Evolutionary conservation across 1,284 basidiomycete species (phyloP), one percentile per base, ranked within the genome.

Genomic region (Athelia sp.): DNA sequence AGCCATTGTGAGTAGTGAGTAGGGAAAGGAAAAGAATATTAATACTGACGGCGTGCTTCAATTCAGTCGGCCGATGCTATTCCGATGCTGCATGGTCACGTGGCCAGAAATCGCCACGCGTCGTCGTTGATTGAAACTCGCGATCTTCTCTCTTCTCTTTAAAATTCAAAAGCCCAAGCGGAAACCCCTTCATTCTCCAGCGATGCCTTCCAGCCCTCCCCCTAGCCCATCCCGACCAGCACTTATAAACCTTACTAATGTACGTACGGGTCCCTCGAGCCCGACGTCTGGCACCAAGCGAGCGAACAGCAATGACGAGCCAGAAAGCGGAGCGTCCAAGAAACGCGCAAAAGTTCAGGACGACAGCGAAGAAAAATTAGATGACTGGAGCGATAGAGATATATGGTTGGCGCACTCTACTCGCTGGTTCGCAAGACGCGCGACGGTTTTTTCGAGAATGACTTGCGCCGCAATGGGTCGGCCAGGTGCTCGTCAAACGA

Each of bases 211-310:
- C 14, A 38, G 32, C 9, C 8, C 58, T 47, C 1, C 36, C 36
- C n/a, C 36, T n/a, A 59, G 57, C 46, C 1, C 36, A 6, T 40
- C 36, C n/a, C 59, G 57, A 26, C 52, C 59, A n/a, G 66, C 69
- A 24, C 63, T 84, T 18, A 50, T 67, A 8, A 68, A 81, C 54
- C 62, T 69, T 29, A 84, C 81, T 21, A 84, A 84, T 58, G 53
- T 69, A 15, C 52, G 55, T 26, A 46, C 53, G 2, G 85, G 70
- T 69, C 58, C 56, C 48, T 49, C 40, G 38, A 62, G 56, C 31
- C 17, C 4, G 3, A 23, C 45, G 26, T 24, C 22, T 35, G 43
- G 36, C 9, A 21, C 19, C 36, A 40, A 40, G n/a, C 36, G 36
- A 40, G 8, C 36, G n/a, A 9, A 6, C 36, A 40, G 36, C 36